Evolutionary conservation across 2,329 filamentous ascomycete genomes (phyloP).

Genomic region (Neopestalotiopsis sp.): DNA sequence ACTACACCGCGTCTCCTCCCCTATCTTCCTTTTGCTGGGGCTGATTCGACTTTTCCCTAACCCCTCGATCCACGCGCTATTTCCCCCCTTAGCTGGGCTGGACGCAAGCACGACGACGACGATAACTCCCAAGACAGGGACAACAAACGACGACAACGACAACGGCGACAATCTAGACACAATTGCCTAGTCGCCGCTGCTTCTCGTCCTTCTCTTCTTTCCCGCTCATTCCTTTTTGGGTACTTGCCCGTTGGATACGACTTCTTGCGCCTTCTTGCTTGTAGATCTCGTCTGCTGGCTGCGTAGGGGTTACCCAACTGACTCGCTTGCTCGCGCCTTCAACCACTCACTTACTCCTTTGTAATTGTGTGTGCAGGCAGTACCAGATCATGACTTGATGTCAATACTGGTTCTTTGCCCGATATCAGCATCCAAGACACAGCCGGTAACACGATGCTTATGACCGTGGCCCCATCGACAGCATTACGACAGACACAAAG

Average conservation of each 20-base stretch:
- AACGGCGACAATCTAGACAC: background rate
- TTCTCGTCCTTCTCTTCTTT: background rate
- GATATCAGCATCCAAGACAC: conserved; percentile 27
- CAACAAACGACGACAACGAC: background rate
- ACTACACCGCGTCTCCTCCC: background rate
- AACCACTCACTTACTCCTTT: conserved; percentile 14
- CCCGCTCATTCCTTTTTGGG: background rate
- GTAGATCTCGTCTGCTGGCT: background rate
- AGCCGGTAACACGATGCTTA: conserved; percentile 55
- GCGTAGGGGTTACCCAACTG: background rate
- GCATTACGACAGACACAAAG: conserved; percentile 50
- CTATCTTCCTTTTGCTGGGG: background rate
- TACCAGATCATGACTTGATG: conserved; percentile 34
- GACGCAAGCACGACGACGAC: conserved; percentile 6
- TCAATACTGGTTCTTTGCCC: conserved; percentile 23
- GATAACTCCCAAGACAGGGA: background rate
- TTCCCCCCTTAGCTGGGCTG: conserved; percentile 16
- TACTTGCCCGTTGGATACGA: background rate
- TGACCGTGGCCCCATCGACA: conserved; percentile 54
- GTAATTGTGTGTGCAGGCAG: conserved; percentile 17
- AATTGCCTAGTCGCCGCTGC: background rate
- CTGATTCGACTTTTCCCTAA: conserved; percentile 13
- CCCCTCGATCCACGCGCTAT: conserved; percentile 18
- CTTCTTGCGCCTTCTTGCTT: conserved; percentile 2
- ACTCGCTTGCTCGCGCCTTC: background rate